These are phyloP conservation scores for Mycena galericulata DNA, from an alignment of 768 basidiomycete genomes.

Conservation along the genomic window DNA sequence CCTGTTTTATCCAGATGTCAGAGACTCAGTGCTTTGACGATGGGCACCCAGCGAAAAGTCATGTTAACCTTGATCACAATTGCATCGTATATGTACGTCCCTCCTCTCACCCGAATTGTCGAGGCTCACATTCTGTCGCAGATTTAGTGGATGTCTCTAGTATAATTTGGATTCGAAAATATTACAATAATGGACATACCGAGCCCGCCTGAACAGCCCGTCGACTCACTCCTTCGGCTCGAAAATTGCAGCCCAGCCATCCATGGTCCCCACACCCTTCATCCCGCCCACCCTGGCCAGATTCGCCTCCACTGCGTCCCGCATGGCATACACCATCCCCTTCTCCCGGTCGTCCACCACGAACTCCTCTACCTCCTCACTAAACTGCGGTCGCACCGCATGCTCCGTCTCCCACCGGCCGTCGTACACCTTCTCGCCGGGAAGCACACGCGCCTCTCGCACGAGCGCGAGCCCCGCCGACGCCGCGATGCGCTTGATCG, in stretches of 20 bases:
- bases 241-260: conserved; percentile 46
- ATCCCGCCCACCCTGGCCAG: conserved; percentile 30
- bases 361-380: conserved; percentile 37
- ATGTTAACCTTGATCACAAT: no score
- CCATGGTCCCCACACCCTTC: conserved; percentile 43
- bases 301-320: conserved; percentile 42
- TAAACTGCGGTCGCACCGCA: conserved; percentile 39
- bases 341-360: conserved; percentile 48
- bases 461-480: conserved; percentile 38
- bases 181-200: no score
- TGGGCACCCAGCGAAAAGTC: no score
- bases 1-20: not conserved
- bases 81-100: no score
- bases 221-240: no score
- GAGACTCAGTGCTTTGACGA: conserved; percentile 26
- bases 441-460: conserved; percentile 38
- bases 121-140: no score
- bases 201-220: no score
- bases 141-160: no score
- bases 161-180: no score
- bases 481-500: conserved; percentile 42
- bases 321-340: conserved; percentile 44
- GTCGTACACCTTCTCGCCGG: conserved; percentile 43
- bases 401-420: conserved; percentile 50
- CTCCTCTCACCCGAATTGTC: no score